A percentile compares a stretch with the other conserved stretches of the same genome.
Conservation (phyloP, 257 asterid species). For the Haberlea rhodopensis region DNA sequence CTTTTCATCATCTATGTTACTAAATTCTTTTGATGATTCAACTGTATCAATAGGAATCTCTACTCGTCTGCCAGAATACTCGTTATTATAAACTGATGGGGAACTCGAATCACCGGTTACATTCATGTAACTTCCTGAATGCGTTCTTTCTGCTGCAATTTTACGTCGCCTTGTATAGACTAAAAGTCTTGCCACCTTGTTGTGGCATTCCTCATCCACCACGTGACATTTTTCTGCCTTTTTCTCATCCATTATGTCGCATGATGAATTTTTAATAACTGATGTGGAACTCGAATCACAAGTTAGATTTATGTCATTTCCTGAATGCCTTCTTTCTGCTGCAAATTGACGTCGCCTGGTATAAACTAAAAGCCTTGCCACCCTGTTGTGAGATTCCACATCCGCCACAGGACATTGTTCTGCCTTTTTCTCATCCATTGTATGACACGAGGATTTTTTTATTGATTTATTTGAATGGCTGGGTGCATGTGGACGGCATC, state of each 20-base stretch:
- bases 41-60: slow-evolving; percentile 24
- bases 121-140: slow-evolving; percentile 24
- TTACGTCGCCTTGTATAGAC: slow-evolving; percentile 37
- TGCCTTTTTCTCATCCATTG: slow-evolving; percentile 29
- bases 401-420: slow-evolving; percentile 29
- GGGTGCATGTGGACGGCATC: slow-evolving; percentile 35
- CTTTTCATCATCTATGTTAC: slow-evolving; percentile 25
- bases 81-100: slow-evolving; percentile 24
- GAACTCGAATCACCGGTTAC: slow-evolving; percentile 25
- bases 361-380: slow-evolving; percentile 16
- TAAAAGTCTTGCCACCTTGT: slow-evolving; percentile 31
- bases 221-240: slow-evolving; percentile 5
- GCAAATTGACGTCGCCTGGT: slow-evolving; percentile 26
- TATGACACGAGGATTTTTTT: slow-evolving; percentile 26
- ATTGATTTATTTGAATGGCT: slow-evolving; percentile 30
- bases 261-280: slow-evolving; percentile 16
- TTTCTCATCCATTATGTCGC: neutral
- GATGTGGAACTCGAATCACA: slow-evolving; percentile 26
- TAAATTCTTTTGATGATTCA: slow-evolving; percentile 29
- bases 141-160: slow-evolving; percentile 29
- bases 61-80: slow-evolving; percentile 23
- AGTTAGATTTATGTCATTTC: slow-evolving; percentile 23
- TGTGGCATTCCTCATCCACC: slow-evolving; percentile 23
- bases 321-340: slow-evolving; percentile 27
- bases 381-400: slow-evolving; percentile 28